Evolutionary conservation across 768 basidiomycete species (phyloP), one percentile per base, ranked within the genome.

Genomic region (Scleroderma citrinum): DNA sequence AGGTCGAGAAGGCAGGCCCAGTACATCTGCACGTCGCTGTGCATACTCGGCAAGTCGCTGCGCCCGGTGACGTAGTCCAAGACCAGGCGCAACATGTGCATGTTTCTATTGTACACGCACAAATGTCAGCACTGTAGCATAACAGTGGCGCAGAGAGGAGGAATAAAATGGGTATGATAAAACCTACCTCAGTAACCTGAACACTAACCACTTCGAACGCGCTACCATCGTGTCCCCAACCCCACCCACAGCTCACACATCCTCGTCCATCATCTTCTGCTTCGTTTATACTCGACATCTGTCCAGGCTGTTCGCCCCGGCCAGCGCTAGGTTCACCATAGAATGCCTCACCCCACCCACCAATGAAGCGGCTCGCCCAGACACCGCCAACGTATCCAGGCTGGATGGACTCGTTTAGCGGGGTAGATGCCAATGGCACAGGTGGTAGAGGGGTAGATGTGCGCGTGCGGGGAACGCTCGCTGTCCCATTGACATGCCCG

Each of bases 171-270:
- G 46, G n/a, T n/a, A n/a, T n/a, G n/a, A n/a, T n/a, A n/a, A n/a
- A 48, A 65, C 80, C 31, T 54, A 87, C 87, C 73, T 80, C 71
- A 41, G 80, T 75, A 59, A 85, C 81, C 55, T 79, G 73, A 16
- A 79, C 84, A 21, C 69, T 71, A 16, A 88, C 63, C 46, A 89
- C 76, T 69, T 87, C 87, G 56, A 87, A 75, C 21, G 82, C 85
- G 57, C 82, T 81, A 21, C 87, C 87, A 52, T 87, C 86, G 54
- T 88, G 87, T 2, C 82, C 81, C 54, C 76, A 80, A n/a, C 86
- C 85, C 87, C 87, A 87, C 0, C 78, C 78, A 8, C 78, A 82
- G 63, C 83, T 85, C n/a, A 75, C 69, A 56, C 85, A 65, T 10
- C 74, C 70, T 41, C 82, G 65, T 23, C 82, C 82, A 56, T 85